A percentile compares a stretch with the other conserved stretches of the same genome.
These are phyloP conservation scores for Aspergillus bridgeri DNA, from an alignment of 495 filamentous ascomycete genomes.

Conservation along the genomic window DNA sequence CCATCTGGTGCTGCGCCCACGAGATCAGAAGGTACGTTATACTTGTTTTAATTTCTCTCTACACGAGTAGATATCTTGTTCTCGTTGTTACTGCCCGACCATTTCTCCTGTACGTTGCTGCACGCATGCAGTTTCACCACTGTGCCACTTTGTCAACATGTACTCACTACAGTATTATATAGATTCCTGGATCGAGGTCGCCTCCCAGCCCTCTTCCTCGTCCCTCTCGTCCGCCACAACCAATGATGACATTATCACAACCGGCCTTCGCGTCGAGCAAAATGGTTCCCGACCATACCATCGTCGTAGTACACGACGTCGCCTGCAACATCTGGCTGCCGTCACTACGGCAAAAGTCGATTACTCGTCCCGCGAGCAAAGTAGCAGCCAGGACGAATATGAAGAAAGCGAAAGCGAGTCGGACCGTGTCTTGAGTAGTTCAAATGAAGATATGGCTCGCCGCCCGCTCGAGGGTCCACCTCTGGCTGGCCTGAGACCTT, in stretches of 20 bases:
- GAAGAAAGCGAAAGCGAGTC: conserved; percentile 84
- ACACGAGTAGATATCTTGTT: conserved; percentile 16
- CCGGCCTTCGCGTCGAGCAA: conserved; percentile 71
- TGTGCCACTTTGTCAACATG: conserved; percentile 28
- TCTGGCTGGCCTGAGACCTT: conserved; percentile 20
- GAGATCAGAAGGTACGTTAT: conserved; percentile 47
- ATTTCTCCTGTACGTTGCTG: conserved; percentile 13
- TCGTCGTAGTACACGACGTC: conserved; percentile 52
- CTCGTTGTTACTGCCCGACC: conserved; percentile 14
- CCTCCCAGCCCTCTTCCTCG: conserved; percentile 89
- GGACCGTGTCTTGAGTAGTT: conserved; percentile 78
- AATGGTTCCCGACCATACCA: conserved; percentile 32
- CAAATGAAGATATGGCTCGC: conserved; percentile 66
- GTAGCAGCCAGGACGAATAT: conserved; percentile 87
- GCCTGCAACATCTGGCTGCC: conserved; percentile 46
- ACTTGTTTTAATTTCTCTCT: conserved; percentile 16
- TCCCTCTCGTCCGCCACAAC: conserved; percentile 73
- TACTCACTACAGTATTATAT: conserved; percentile 54
- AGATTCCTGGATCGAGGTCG: conserved; percentile 97
- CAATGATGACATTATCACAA: conserved; percentile 83
- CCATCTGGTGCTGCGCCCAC: conserved; percentile 35
- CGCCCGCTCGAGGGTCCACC: conserved; percentile 22
- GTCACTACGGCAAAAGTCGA: conserved; percentile 48
- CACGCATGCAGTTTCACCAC: conserved; percentile 16
- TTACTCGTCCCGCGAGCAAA: conserved; percentile 40